Evolutionary conservation across 1,284 basidiomycete species (phyloP).

Genomic region (Cystobasidium pallidum): DNA sequence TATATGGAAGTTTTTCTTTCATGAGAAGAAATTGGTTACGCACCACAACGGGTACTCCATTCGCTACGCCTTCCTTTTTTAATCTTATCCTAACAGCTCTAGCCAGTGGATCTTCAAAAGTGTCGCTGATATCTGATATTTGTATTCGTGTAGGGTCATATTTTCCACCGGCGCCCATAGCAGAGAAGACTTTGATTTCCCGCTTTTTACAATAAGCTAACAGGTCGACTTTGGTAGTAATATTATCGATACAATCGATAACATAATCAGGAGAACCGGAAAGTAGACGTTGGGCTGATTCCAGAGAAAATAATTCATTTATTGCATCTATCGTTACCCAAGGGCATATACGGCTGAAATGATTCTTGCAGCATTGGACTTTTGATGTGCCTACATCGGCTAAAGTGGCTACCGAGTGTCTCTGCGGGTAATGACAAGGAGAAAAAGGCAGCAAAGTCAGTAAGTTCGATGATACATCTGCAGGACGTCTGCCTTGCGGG

Average conservation of each 20-base stretch:
- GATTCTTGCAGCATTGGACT: slow-evolving; percentile 77
- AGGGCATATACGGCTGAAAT: slow-evolving; percentile 69
- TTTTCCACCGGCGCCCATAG: slow-evolving; percentile 98
- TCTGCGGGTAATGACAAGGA: slow-evolving; percentile 51
- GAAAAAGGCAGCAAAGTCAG: too few species aligned
- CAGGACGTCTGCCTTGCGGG: too few species aligned
- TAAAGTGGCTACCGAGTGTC: slow-evolving; percentile 89
- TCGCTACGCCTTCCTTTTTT: slow-evolving; percentile 49
- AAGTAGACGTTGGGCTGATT: slow-evolving; percentile 68
- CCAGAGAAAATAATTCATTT: slow-evolving; percentile 75
- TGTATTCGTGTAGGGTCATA: slow-evolving; percentile 92
- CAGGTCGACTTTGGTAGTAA: slow-evolving; percentile 72
- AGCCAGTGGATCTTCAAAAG: slow-evolving; percentile 92
- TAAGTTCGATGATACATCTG: too few species aligned
- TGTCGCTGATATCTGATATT: slow-evolving; percentile 80
- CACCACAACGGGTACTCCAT: slow-evolving; percentile 54
- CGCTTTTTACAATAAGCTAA: slow-evolving; percentile 64
- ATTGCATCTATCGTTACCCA: slow-evolving; percentile 78
- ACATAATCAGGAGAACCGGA: slow-evolving; percentile 82
- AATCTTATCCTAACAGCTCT: slow-evolving; percentile 82
- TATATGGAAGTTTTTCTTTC: background rate
- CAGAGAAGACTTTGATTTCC: slow-evolving; percentile 85
- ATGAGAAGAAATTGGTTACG: slow-evolving; percentile 10
- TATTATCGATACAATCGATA: slow-evolving; percentile 94
- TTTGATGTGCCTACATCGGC: slow-evolving; percentile 93